phyloP scores from a whole-genome alignment of 441 rosid genomes.

The Jatropha podagrica region DNA sequence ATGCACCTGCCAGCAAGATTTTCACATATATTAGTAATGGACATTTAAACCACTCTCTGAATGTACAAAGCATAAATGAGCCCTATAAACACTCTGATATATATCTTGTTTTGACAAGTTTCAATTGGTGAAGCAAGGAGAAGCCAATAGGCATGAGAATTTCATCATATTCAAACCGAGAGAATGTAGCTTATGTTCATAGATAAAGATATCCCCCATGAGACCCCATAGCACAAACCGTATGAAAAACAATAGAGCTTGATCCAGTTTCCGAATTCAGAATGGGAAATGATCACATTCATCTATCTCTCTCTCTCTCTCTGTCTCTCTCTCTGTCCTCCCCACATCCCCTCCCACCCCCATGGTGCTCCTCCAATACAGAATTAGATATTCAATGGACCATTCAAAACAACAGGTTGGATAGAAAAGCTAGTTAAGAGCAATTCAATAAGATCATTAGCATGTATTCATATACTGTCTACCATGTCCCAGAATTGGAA shows the following conservation, averaged over 20 bases:
- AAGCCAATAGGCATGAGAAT: not conserved
- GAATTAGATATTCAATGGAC: not conserved
- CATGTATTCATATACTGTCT: not conserved
- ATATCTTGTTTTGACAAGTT: not conserved
- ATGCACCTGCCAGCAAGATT: conserved; percentile 68
- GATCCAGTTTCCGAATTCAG: not conserved
- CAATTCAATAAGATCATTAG: not conserved
- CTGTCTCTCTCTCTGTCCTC: too few relatives aligned
- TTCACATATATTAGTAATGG: not conserved
- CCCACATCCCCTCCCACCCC: too few relatives aligned
- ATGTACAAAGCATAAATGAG: not conserved
- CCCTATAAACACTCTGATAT: not conserved
- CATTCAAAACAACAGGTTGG: not conserved
- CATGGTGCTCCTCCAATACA: not conserved
- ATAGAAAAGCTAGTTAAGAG: not conserved
- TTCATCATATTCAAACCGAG: not conserved
- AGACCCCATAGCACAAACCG: not conserved
- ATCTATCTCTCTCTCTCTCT: too few relatives aligned
- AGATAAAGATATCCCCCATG: not conserved
- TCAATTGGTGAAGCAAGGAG: not conserved
- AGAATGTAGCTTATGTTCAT: not conserved
- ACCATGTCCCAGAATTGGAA: not conserved
- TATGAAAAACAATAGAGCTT: not conserved
- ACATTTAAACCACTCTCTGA: not conserved
- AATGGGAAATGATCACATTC: not conserved